A percentile compares a stretch with the other conserved stretches of the same genome.
phyloP scores from a whole-genome alignment of 352 stramenopile genomes.

The Pythium periplocum region DNA sequence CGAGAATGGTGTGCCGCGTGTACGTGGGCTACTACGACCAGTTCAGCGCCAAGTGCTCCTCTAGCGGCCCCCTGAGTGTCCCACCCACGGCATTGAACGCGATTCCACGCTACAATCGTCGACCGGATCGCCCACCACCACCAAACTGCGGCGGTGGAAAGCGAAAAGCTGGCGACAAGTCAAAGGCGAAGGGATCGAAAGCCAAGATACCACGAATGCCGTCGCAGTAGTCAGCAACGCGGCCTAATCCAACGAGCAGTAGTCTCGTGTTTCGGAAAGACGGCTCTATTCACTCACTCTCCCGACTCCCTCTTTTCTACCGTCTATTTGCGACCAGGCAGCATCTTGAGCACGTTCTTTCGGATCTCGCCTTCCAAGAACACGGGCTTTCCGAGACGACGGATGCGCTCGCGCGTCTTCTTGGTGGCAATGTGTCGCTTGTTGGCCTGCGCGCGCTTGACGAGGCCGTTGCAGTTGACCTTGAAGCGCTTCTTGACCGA shows the following conservation, averaged over 20 bases:
- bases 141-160: neutral
- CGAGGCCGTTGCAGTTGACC: constrained; percentile 73
- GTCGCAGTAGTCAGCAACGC: neutral
- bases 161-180: no score
- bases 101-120: no score
- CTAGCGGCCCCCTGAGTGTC: no score
- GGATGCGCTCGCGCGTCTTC: constrained; percentile 77
- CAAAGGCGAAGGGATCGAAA: neutral
- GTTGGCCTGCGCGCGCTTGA: constrained; percentile 75
- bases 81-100: no score
- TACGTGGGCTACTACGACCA: no score
- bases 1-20: no score
- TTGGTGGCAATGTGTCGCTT: constrained; percentile 85
- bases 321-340: constrained; percentile 18
- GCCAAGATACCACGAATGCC: constrained; percentile 1
- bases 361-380: constrained; percentile 70
- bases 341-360: constrained; percentile 80
- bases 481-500: constrained; percentile 83
- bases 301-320: neutral
- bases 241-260: neutral
- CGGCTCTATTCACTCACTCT: constrained; percentile 3
- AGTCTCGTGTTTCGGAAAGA: constrained; percentile 2
- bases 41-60: no score
- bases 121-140: neutral
- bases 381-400: constrained; percentile 64